These are phyloP conservation scores for Cardamine chenopodiifolia DNA, from an alignment of 345 rosid genomes.

Conservation along the genomic window DNA sequence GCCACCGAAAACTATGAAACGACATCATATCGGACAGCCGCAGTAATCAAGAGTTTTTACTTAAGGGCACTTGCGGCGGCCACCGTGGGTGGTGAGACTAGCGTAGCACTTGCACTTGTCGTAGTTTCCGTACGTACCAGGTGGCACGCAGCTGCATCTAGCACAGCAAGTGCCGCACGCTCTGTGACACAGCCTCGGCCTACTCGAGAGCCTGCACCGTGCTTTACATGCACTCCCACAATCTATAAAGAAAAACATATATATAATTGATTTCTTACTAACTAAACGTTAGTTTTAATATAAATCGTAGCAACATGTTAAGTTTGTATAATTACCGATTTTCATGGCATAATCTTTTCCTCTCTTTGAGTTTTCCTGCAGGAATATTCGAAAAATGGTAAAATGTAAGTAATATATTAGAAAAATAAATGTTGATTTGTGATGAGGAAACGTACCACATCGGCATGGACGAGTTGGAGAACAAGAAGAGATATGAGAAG, in stretches of 20 bases:
- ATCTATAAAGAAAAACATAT: slow-evolving; percentile 44
- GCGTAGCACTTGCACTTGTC: slow-evolving; percentile 72
- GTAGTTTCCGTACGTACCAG: slow-evolving; percentile 69
- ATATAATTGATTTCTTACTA: not conserved
- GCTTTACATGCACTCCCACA: slow-evolving; percentile 60
- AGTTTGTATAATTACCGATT: slow-evolving; percentile 30
- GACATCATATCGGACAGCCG: not conserved
- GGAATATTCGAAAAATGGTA: not conserved
- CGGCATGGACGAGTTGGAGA: slow-evolving; percentile 51
- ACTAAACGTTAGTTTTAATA: not conserved
- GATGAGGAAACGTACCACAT: slow-evolving; percentile 14
- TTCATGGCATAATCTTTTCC: slow-evolving; percentile 12
- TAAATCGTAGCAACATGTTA: not conserved
- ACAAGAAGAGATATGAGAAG: slow-evolving; percentile 58
- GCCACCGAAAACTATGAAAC: slow-evolving; percentile 23
- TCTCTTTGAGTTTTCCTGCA: slow-evolving; percentile 26
- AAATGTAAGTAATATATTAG: not conserved
- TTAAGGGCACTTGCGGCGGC: slow-evolving; percentile 79
- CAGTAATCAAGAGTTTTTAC: slow-evolving; percentile 4
- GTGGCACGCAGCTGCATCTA: slow-evolving; percentile 81
- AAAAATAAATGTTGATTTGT: not conserved
- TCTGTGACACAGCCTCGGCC: slow-evolving; percentile 62
- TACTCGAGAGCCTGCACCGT: slow-evolving; percentile 64
- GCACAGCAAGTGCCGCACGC: slow-evolving; percentile 81
- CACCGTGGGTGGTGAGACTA: slow-evolving; percentile 69